Base-by-base conservation (phyloP, 352 stramenopile species). In the Pythium guiyangense region DNA sequence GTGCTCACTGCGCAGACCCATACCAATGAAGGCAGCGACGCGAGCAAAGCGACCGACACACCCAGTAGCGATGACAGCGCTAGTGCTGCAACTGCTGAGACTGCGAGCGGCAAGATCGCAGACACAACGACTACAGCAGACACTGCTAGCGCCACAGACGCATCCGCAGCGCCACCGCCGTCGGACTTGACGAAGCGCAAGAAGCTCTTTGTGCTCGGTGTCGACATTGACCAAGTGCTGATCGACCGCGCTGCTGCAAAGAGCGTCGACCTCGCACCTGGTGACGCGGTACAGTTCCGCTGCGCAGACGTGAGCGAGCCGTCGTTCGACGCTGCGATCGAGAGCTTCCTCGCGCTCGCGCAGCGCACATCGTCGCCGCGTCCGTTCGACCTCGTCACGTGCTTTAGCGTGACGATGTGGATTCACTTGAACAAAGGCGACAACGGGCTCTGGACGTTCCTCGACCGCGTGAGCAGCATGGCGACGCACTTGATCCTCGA, bases 371-470 rank as follows among this genome's bases (percentile, higher is more conserved):
- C 60, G 46, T 46, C 52, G 4, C 54, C 74, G 48, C 60, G 63
- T n/a, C 74, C 69, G 49, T 92, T 92, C 52, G 69, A 86, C 54
- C 64, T 94, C 3, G 63, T 92, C 44, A 90, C 82, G 55, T 84
- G 79, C 59, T 94, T 92, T 49, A 92, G 84, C 44, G 76, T 94
- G 48, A 92, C 83, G 11, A 94, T 94, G 84, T 94, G 84, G 84
- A 92, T 94, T 54, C 84, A 94, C 54, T 54, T 94, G 27, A 92
- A 94, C 55, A 77, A 94, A 55, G 82, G 84, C 55, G 84, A 94
- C 59, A 77, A 90, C 27, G 84, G 84, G 2, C 66, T 94, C 9
- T 86, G 76, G 70, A 72, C 70, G 35, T 90, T 91, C 59, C 63
- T 94, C 14, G 77, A 88, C 37, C 67, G 61, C 8, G 61, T 94